Evolutionary conservation across 805 yeast genomes (phyloP), one percentile per base, ranked within the genome.

Genomic region (Scheffersomyces stipitis): DNA sequence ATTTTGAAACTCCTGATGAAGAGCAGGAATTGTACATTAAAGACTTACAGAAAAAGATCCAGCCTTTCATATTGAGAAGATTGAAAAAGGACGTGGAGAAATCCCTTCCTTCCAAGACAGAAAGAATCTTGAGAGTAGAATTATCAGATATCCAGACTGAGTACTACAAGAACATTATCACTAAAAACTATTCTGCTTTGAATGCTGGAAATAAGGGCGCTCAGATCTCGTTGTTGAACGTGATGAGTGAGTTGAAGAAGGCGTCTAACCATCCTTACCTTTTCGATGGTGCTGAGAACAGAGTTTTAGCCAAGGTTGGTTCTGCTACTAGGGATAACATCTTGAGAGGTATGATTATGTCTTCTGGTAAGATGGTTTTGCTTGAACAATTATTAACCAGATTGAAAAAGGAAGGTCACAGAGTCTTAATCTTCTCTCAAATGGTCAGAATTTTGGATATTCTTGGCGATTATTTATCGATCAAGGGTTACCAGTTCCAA

Each of bases 371-470:
- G 58, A 93, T 93, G 99, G 99, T 93, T 5, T 71, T 93, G 32
- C 69, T 93, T 34, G 99, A 93, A 64, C 90, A 93, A 60, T 69
- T 93, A 27, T 73, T 93, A 42, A 84, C 87, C 3, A 75, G 96
- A 45, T 72, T 93, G 55, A 78, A 81, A 44, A 84, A 86, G 56
- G 99, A 93, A 63, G 98, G 98, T 3, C 99, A 93, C 57, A 75
- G 99, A 45, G 99, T 93, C 3, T 72, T 93, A 38, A 90, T 93
- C 42, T 93, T 93, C 62, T 83, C 95, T 13, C 99, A 93, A 60
- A 93, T 93, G 99, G 99, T 93, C 18, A 73, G 96, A 51, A 89
- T 93, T 77, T 73, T 93, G 46, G 99, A 93, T 58, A 93, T 93
- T 28, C 66, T 93, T 45, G 97, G 97, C 20, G 99, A 93, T 59